Evolutionary conservation across 306 rosid species (phyloP), one percentile per base, ranked within the genome.

Genomic region (Lathyrus tuberosus): DNA sequence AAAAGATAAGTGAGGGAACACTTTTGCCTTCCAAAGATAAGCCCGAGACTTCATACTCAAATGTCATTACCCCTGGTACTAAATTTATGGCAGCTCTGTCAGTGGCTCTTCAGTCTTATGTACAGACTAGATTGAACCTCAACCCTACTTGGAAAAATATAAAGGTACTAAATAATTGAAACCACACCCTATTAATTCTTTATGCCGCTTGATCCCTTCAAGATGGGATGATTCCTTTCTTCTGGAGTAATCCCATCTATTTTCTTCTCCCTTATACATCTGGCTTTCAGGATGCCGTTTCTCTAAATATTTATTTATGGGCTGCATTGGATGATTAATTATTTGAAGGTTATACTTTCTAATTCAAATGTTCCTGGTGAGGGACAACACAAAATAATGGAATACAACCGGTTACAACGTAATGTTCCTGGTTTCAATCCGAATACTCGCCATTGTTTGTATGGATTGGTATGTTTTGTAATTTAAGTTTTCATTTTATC

Each of bases 31-130:
- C 24, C 24, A 22, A 22, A 22, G 87, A 85, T 49, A 90, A 84
- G 83, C 84, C 82, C 14, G 97, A 90, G 82, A 88, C 98, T 65
- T 77, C 77, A 59, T 96, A 94, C 65, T 84, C 96, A n/a, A 94
- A 94, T 71, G 96, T 94, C 69, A 94, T 94, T 49, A 94, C 98
- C 69, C 97, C 98, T 5, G 98, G 98, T 68, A 90, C 98, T 74
- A 87, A 52, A 76, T 94, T 94, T 82, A 94, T 94, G 98, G 89
- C 75, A 10, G 86, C 76, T 79, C 94, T 94, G 30, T 94, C 98
- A 4, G 74, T 81, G 77, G 97, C 95, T 43, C 97, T 94, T 80
- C 98, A 94, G 77, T 94, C 90, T n/a, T n/a, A n/a, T n/a, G n/a
- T n/a, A n/a, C n/a, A n/a, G n/a, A n/a, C n/a, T n/a, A n/a, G n/a